Evolutionary conservation across 371 early-diverging fungal genomes (phyloP).

Genomic region (Circinella minor): DNA sequence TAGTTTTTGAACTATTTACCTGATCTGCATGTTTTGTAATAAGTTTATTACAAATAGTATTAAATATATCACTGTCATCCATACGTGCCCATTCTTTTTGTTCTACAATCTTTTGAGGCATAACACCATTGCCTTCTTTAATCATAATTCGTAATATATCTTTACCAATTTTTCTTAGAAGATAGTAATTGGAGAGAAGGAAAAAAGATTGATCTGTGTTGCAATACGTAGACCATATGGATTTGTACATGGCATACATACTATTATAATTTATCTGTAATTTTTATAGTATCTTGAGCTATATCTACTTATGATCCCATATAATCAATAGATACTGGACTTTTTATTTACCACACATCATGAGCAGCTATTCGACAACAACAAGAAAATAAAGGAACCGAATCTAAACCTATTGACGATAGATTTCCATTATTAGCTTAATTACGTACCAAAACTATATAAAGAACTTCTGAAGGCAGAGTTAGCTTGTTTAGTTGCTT

Average conservation of each 20-base stretch:
- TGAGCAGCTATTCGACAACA: slow-evolving; percentile 1
- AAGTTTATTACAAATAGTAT: slow-evolving; percentile 54
- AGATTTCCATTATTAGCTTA: slow-evolving; percentile 37
- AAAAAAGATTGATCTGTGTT: no score
- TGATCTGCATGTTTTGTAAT: slow-evolving; percentile 61
- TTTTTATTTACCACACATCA: slow-evolving; percentile 17
- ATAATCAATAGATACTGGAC: slow-evolving; percentile 62
- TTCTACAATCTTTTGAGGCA: slow-evolving; percentile 63
- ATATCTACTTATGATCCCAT: slow-evolving; percentile 71
- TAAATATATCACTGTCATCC: slow-evolving; percentile 53
- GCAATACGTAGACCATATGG: neutral
- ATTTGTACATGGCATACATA: no score
- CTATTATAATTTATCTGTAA: slow-evolving; percentile 54
- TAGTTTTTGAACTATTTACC: slow-evolving; percentile 28
- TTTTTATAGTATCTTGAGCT: slow-evolving; percentile 54
- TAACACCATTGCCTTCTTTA: slow-evolving; percentile 51
- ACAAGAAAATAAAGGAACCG: slow-evolving; percentile 27
- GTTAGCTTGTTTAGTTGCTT: slow-evolving; percentile 86
- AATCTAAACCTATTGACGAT: slow-evolving; percentile 42
- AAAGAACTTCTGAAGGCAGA: slow-evolving; percentile 79
- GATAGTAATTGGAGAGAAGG: no score
- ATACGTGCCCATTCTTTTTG: slow-evolving; percentile 74
- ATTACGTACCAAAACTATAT: slow-evolving; percentile 59
- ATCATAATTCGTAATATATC: slow-evolving; percentile 71
- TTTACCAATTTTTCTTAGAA: slow-evolving; percentile 65